Conservation (phyloP, 192 early-diverging fungal genomes). For the Gamsiella multidivaricata region DNA sequence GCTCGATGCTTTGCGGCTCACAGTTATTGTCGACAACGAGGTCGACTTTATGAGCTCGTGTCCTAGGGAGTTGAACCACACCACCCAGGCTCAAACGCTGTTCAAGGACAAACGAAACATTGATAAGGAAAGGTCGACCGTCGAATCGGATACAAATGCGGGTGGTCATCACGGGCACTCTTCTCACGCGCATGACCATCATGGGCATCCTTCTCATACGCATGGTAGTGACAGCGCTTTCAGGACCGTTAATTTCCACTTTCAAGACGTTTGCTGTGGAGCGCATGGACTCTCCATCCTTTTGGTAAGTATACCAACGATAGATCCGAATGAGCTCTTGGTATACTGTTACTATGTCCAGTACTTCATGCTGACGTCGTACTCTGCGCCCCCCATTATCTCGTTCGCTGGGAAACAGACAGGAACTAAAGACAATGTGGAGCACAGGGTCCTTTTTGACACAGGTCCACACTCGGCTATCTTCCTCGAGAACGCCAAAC, state of each 20-base stretch:
- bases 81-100: conserved; percentile 16
- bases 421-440: conserved; percentile 22
- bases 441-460: conserved; percentile 50
- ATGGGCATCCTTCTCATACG: neutral
- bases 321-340: no score
- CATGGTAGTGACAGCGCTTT: neutral
- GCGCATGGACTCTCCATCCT: conserved; percentile 53
- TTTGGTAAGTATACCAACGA: conserved; percentile 27
- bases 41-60: conserved; percentile 46
- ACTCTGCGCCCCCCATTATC: neutral
- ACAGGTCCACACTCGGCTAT: conserved; percentile 50
- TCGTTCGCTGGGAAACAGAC: conserved; percentile 30
- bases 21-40: conserved; percentile 51
- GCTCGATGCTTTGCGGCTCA: conserved; percentile 41
- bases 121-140: conserved; percentile 32
- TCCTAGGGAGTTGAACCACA: conserved; percentile 28
- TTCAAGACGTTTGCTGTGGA: conserved; percentile 47
- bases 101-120: conserved; percentile 25
- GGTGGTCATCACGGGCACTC: neutral
- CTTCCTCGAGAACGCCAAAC: conserved; percentile 51
- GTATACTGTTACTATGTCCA: no score
- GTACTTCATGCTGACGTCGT: no score
- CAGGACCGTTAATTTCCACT: conserved; percentile 30
- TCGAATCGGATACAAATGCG: neutral
- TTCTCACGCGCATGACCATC: neutral